Conservation (phyloP, 2,329 filamentous ascomycete genomes). For the Corniculantispora saksenae region DNA sequence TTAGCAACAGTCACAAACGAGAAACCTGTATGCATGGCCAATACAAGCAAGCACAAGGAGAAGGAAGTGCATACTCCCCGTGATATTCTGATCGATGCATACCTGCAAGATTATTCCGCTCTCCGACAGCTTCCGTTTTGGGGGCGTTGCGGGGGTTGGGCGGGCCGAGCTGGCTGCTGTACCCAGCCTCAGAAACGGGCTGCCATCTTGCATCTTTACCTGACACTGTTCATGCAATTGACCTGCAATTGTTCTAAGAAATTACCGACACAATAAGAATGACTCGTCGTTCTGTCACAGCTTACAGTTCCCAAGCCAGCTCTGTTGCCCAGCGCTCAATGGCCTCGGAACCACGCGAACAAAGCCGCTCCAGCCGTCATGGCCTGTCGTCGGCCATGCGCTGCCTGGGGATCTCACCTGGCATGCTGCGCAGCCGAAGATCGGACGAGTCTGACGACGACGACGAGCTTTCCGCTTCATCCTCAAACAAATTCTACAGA, state of each 20-base stretch:
- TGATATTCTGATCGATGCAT: too few species aligned
- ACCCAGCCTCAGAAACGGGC: not conserved
- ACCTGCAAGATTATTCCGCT: too few species aligned
- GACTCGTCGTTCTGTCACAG: not conserved
- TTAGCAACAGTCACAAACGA: too few species aligned
- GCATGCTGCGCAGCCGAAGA: not conserved
- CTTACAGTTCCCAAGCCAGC: not conserved
- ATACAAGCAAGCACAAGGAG: too few species aligned
- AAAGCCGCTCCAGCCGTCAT: not conserved
- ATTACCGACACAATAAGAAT: not conserved
- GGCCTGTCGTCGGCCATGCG: not conserved
- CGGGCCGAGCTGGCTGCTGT: not conserved
- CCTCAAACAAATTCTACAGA: slow-evolving; percentile 30
- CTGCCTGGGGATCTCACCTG: slow-evolving; percentile 4
- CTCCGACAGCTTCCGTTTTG: too few species aligned
- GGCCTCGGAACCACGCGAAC: not conserved
- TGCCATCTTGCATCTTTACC: not conserved
- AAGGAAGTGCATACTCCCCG: too few species aligned
- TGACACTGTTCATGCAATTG: not conserved
- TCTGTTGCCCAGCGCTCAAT: not conserved
- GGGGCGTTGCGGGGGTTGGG: too few species aligned
- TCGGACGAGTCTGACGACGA: not conserved
- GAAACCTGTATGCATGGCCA: too few species aligned
- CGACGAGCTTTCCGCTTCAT: not conserved
- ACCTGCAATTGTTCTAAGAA: not conserved